Percentiles rank a stretch among this genome's conserved stretches.
phyloP scores from a whole-genome alignment of 1,284 basidiomycete species.

The Sphaerobolus stellatus region DNA sequence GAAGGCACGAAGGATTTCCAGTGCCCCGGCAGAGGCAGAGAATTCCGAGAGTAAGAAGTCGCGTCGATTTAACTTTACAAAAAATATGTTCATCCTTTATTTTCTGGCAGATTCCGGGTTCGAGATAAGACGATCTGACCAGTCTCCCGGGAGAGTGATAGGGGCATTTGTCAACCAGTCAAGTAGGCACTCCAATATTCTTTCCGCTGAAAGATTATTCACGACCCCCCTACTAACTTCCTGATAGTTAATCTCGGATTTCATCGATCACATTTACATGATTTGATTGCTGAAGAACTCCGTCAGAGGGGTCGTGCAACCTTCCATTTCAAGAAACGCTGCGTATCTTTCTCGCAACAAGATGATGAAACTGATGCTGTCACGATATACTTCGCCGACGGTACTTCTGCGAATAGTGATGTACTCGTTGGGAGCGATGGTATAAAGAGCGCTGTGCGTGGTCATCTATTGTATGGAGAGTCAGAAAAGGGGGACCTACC shows the following conservation, averaged over 20 bases:
- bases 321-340: conserved; percentile 5
- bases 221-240: background rate
- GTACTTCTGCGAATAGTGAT: conserved; percentile 40
- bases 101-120: background rate
- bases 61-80: background rate
- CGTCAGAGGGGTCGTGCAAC: background rate
- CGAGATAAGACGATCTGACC: background rate
- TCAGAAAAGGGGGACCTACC: background rate
- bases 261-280: background rate
- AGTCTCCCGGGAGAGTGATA: background rate
- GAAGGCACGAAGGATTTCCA: background rate
- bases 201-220: background rate
- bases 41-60: background rate
- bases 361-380: conserved; percentile 22
- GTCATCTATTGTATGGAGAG: conserved; percentile 27
- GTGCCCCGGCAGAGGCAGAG: background rate
- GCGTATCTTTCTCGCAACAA: background rate
- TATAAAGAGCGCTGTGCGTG: conserved; percentile 49
- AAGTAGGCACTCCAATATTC: background rate
- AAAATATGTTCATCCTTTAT: background rate
- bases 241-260: background rate
- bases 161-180: background rate
- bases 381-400: conserved; percentile 38
- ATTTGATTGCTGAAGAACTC: conserved; percentile 1
- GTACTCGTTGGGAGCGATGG: conserved; percentile 50